Evolutionary conservation across 805 yeast species (phyloP).

Genomic region (Teunomyces lycoperdinae): DNA sequence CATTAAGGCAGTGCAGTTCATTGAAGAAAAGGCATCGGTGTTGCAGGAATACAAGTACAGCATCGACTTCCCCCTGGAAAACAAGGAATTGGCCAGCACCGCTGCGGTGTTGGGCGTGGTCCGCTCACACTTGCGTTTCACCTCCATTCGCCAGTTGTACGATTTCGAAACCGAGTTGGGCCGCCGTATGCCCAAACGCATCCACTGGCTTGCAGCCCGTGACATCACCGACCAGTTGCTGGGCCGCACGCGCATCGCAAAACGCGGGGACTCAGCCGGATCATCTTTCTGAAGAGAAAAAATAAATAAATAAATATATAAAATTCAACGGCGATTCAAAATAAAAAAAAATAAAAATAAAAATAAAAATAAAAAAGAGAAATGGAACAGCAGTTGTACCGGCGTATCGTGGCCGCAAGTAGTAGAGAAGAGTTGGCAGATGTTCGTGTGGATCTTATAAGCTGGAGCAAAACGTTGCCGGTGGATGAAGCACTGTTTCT

Average conservation of each 20-base stretch:
- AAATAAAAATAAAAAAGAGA: neutral
- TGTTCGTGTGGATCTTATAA: constrained; percentile 9
- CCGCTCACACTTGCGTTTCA: constrained; percentile 70
- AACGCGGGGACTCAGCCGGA: neutral
- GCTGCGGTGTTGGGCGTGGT: constrained; percentile 52
- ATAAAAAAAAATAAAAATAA: neutral
- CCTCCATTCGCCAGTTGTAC: constrained; percentile 71
- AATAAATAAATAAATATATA: no score
- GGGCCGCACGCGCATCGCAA: constrained; percentile 46
- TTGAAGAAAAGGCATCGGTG: constrained; percentile 51
- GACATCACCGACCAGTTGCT: constrained; percentile 82
- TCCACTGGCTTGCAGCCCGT: constrained; percentile 78
- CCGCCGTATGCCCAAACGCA: constrained; percentile 82
- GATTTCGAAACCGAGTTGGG: constrained; percentile 82
- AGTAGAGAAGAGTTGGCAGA: neutral
- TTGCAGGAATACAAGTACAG: constrained; percentile 22
- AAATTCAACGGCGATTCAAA: neutral
- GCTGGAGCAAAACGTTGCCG: constrained; percentile 3
- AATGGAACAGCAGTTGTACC: neutral
- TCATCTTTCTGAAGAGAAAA: neutral
- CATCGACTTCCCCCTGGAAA: constrained; percentile 32
- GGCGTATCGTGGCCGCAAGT: neutral
- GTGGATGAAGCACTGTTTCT: constrained; percentile 12
- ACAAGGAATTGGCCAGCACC: constrained; percentile 29
- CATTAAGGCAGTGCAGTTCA: constrained; percentile 82